phyloP scores from a whole-genome alignment of 257 asterid genomes.

The Penstemon barbatus region DNA sequence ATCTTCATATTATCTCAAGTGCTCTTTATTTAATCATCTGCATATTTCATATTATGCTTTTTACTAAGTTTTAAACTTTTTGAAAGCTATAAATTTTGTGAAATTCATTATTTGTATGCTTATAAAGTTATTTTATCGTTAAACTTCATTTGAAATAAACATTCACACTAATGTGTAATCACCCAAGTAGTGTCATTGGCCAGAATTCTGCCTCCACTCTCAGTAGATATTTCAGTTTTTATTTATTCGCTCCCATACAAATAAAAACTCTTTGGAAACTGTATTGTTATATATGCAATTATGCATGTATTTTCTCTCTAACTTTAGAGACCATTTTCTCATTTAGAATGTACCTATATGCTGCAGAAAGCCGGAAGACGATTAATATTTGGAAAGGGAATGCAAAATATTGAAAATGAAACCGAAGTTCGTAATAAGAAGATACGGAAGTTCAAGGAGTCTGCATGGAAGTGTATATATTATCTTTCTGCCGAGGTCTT shows the following conservation, averaged over 20 bases:
- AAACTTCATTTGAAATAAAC: neutral
- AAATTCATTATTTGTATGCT: neutral
- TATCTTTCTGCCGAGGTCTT: conserved; percentile 86
- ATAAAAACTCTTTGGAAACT: neutral
- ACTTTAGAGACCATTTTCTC: conserved; percentile 23
- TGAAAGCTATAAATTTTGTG: neutral
- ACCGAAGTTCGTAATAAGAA: conserved; percentile 62
- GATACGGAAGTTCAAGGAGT: conserved; percentile 85
- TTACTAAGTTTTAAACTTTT: neutral
- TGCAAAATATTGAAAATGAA: conserved; percentile 45
- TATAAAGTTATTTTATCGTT: neutral
- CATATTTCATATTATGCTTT: neutral
- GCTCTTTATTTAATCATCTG: neutral
- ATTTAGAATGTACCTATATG: conserved; percentile 29
- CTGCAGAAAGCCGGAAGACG: conserved; percentile 72
- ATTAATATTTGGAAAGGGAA: conserved; percentile 72
- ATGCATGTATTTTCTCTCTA: conserved; percentile 12
- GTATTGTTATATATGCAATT: neutral
- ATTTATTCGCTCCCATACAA: neutral
- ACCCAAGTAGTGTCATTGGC: neutral
- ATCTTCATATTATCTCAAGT: no score
- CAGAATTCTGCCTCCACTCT: neutral
- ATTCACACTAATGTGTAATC: neutral
- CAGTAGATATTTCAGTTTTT: neutral
- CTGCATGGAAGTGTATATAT: conserved; percentile 95